Evolutionary conservation across 495 filamentous ascomycete genomes (phyloP), one percentile per base, ranked within the genome.

Genomic region (Aspergillus sclerotioniger): DNA sequence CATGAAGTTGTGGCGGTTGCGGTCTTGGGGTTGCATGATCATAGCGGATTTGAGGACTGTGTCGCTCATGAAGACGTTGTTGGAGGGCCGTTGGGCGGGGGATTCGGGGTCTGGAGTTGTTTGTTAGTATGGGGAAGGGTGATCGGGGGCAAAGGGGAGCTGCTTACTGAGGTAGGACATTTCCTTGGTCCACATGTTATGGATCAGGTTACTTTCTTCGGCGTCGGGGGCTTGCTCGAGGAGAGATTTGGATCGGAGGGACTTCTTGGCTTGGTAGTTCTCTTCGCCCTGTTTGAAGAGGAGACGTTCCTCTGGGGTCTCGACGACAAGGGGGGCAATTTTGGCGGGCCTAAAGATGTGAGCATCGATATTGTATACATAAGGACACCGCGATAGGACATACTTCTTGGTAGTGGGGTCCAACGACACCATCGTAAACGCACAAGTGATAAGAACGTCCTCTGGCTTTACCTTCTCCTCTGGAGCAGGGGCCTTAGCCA

Each of bases 11-110:
- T 93, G 89, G 3, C 89, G 78, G 70, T 93, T 93, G 33, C 90
- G 85, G 66, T 90, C 85, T 70, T 93, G 90, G 3, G 90, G 90
- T 63, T 92, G 90, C 90, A 95, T 95, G 56, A 95, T 91, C 63
- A 82, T 82, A 6, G 89, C 87, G 1, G 87, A 87, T 54, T 83
- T 80, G 28, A 93, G 77, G 20, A 76, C 76, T 0, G 89, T 91
- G 31, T 76, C 73, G 31, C 80, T 75, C 89, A 93, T 93, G 68
- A 79, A 82, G 54, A 85, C 68, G 6, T 84, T 80, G 63, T 88
- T 88, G 20, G 74, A 47, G 5, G 89, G 89, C 63, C 87, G 85
- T 7, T 77, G 74, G 5, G 80, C 53, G 0, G 76, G 56, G 51
- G 74, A 77, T 64, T 86, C 80, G 6, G 87, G 86, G 62, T 89